phyloP scores from a whole-genome alignment of 306 rosid species.

The Medicago lupulina region DNA sequence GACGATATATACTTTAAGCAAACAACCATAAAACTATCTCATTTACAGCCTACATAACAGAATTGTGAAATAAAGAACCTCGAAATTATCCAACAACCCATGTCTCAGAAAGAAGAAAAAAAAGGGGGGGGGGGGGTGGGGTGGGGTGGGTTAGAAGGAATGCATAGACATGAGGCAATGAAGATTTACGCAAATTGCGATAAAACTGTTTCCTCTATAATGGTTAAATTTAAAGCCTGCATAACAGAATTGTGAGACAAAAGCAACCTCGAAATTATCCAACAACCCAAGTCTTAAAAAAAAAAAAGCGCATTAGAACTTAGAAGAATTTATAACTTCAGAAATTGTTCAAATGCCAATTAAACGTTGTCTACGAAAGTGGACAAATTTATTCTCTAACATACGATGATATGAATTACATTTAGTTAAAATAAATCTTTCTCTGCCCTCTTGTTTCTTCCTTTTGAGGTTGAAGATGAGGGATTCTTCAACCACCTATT shows the following conservation, averaged over 20 bases:
- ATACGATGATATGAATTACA: conserved; percentile 7
- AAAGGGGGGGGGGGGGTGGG: not conserved
- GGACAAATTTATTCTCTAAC: conserved; percentile 9
- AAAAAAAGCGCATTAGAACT: not conserved
- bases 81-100: conserved; percentile 34
- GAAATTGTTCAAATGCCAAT: conserved; percentile 16
- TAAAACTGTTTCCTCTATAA: conserved; percentile 23
- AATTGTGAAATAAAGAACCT: conserved; percentile 6
- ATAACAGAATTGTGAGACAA: not conserved
- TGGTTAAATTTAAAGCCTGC: too few relatives aligned
- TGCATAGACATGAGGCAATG: too few relatives aligned
- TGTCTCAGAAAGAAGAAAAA: conserved; percentile 1
- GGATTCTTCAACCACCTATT: conserved; percentile 20
- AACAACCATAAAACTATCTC: conserved; percentile 31
- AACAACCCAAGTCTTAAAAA: conserved; percentile 32
- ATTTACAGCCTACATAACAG: conserved; percentile 20
- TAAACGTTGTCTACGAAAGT: conserved; percentile 1
- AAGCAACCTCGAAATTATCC: conserved; percentile 27
- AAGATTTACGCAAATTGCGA: conserved; percentile 20
- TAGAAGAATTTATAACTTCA: conserved; percentile 18
- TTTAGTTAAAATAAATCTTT: conserved; percentile 23
- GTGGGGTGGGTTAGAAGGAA: too few relatives aligned
- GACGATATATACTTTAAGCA: conserved; percentile 3
- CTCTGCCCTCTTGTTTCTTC: conserved; percentile 24
- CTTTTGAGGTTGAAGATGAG: conserved; percentile 14